These are phyloP conservation scores for Pleurotus salmoneostramineus DNA, from an alignment of 768 basidiomycete species.

Conservation along the genomic window DNA sequence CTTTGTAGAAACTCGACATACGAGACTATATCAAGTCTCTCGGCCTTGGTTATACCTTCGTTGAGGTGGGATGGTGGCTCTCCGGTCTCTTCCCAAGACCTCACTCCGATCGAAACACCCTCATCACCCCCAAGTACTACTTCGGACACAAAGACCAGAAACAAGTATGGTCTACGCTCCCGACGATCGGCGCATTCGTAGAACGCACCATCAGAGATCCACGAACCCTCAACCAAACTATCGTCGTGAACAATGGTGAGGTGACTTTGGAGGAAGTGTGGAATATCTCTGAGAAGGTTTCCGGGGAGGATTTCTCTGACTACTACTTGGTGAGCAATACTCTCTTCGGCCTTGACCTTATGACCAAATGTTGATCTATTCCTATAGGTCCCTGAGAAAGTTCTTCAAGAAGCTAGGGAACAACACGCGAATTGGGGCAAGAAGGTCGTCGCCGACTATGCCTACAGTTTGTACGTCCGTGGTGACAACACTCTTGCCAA, in stretches of 20 bases:
- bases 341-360: neutral
- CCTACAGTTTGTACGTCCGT: neutral
- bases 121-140: neutral
- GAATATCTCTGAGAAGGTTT: neutral
- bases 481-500: neutral
- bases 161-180: neutral
- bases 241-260: neutral
- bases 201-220: neutral
- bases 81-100: neutral
- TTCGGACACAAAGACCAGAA: neutral
- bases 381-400: neutral
- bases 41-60: neutral
- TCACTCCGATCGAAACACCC: neutral
- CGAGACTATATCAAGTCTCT: neutral
- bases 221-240: neutral
- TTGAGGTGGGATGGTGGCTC: neutral
- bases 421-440: neutral
- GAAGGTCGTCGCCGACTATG: neutral
- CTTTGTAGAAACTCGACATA: neutral
- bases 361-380: neutral
- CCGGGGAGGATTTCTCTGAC: neutral
- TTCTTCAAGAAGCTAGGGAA: neutral
- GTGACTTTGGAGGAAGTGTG: neutral
- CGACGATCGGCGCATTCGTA: neutral
- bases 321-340: neutral